Percentiles rank a stretch among this genome's conserved stretches.
phyloP scores from a whole-genome alignment of 2,329 filamentous ascomycete species.

The Aspergillus sp. region DNA sequence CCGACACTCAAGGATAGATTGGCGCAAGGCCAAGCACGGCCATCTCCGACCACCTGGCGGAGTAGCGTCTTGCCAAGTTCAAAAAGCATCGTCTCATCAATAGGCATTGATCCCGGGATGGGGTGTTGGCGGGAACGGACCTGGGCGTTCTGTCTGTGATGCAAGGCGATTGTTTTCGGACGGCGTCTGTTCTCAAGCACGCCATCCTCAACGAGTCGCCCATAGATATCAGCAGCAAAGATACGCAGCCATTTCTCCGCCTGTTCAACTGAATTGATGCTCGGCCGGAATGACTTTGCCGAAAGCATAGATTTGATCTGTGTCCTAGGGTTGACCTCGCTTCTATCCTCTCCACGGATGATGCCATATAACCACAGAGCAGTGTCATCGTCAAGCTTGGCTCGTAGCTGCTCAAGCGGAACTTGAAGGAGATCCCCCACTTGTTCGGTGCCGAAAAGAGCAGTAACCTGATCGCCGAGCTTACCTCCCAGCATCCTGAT shows the following conservation, averaged over 20 bases:
- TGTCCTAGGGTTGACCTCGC: slow-evolving; percentile 84
- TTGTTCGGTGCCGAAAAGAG: slow-evolving; percentile 76
- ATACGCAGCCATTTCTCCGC: slow-evolving; percentile 84
- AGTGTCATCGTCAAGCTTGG: slow-evolving; percentile 77
- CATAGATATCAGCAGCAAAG: slow-evolving; percentile 87
- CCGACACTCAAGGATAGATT: slow-evolving; percentile 84
- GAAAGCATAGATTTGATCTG: slow-evolving; percentile 98
- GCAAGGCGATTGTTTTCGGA: slow-evolving; percentile 80
- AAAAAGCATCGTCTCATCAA: slow-evolving; percentile 72
- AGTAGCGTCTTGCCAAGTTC: slow-evolving; percentile 74
- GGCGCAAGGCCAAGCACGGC: slow-evolving; percentile 82
- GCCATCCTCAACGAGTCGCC: slow-evolving; percentile 84
- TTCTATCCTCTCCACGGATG: slow-evolving; percentile 79
- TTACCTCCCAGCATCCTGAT: slow-evolving; percentile 95
- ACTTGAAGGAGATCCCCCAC: slow-evolving; percentile 73
- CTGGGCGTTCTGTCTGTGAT: slow-evolving; percentile 72
- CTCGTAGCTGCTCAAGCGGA: slow-evolving; percentile 71
- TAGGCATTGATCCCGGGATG: slow-evolving; percentile 70
- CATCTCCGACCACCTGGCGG: slow-evolving; percentile 73
- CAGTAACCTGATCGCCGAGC: slow-evolving; percentile 79
- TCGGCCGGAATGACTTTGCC: slow-evolving; percentile 88
- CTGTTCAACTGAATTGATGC: slow-evolving; percentile 74
- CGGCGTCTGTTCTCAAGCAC: slow-evolving; percentile 82
- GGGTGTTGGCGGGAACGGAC: slow-evolving; percentile 71
- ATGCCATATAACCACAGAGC: slow-evolving; percentile 81